These are phyloP conservation scores for Rhodotorula sp. DNA, from an alignment of 1,284 basidiomycete genomes.

Conservation along the genomic window DNA sequence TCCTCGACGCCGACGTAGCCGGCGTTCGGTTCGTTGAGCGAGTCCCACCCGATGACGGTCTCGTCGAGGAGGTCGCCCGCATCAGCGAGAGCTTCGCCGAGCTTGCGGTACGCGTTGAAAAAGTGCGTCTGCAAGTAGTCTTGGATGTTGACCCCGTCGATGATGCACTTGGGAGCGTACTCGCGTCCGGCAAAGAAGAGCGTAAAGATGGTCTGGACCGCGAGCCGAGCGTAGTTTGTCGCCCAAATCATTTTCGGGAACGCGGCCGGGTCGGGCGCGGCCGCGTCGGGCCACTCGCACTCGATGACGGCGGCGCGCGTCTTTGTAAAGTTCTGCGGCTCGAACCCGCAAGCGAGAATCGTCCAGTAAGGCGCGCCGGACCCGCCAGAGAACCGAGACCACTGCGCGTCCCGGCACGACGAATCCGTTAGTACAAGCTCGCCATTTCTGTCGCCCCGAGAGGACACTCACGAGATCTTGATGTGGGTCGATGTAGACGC, in stretches of 20 bases:
- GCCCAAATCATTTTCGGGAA: slow-evolving; percentile 95
- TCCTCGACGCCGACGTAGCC: slow-evolving; percentile 77
- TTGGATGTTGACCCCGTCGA: slow-evolving; percentile 91
- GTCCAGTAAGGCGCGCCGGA: slow-evolving; percentile 97
- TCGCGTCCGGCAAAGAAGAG: slow-evolving; percentile 90
- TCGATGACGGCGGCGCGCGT: slow-evolving; percentile 86
- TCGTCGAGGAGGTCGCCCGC: slow-evolving; percentile 76
- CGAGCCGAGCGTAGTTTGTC: slow-evolving; percentile 88
- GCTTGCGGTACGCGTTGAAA: slow-evolving; percentile 68
- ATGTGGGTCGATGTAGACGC: slow-evolving; percentile 89
- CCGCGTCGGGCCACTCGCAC: slow-evolving; percentile 73
- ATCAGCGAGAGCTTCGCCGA: slow-evolving; percentile 70
- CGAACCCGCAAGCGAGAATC: slow-evolving; percentile 82
- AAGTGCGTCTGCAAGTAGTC: slow-evolving; percentile 88
- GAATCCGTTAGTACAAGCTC: not conserved
- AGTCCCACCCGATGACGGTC: slow-evolving; percentile 95
- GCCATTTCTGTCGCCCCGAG: not conserved
- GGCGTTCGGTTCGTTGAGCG: slow-evolving; percentile 89
- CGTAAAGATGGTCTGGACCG: slow-evolving; percentile 85
- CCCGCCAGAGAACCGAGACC: slow-evolving; percentile 95
- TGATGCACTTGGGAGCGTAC: slow-evolving; percentile 85
- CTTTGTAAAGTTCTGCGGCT: slow-evolving; percentile 77
- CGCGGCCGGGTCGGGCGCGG: slow-evolving; percentile 63
- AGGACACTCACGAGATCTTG: slow-evolving; percentile 80
- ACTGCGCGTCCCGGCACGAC: slow-evolving; percentile 56